Evolutionary conservation across 305 asterid species (phyloP).

Genomic region (Nicotiana rustica): DNA sequence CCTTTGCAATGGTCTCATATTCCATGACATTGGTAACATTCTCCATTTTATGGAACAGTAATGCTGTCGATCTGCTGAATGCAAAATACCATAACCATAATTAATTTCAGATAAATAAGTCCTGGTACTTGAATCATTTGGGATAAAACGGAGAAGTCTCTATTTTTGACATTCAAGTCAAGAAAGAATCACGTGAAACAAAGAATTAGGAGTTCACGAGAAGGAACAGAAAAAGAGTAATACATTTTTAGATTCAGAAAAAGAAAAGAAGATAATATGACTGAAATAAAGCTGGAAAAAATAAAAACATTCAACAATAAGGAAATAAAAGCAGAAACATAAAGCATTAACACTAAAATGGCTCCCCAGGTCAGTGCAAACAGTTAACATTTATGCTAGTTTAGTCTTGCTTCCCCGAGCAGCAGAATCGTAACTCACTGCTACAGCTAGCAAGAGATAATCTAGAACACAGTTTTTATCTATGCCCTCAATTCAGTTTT

Average conservation of each 20-base stretch:
- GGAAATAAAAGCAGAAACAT: not conserved
- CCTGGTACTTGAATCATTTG: not conserved
- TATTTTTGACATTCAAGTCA: not conserved
- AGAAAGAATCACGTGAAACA: not conserved
- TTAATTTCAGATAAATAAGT: not conserved
- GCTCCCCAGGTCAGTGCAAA: not conserved
- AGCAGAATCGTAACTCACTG: not conserved
- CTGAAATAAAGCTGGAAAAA: not conserved
- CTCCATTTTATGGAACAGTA: conserved; percentile 50
- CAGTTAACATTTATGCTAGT: not conserved
- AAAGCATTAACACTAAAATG: not conserved
- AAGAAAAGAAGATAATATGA: not conserved
- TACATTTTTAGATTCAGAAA: not conserved
- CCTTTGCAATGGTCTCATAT: conserved; percentile 76
- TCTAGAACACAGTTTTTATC: not conserved
- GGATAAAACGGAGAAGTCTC: not conserved
- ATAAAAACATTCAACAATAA: not conserved
- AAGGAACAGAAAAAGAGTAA: not conserved
- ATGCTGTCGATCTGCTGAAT: not conserved
- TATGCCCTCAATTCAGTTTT: not conserved
- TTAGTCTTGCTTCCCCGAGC: not conserved
- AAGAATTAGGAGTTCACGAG: not conserved
- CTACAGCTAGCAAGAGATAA: not conserved
- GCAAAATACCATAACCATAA: not conserved
- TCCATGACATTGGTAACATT: conserved; percentile 83